Percentiles rank a stretch among this genome's conserved stretches.
These are phyloP conservation scores for Crithidia brevicula DNA, from an alignment of 208 protist species.

Conservation along the genomic window DNA sequence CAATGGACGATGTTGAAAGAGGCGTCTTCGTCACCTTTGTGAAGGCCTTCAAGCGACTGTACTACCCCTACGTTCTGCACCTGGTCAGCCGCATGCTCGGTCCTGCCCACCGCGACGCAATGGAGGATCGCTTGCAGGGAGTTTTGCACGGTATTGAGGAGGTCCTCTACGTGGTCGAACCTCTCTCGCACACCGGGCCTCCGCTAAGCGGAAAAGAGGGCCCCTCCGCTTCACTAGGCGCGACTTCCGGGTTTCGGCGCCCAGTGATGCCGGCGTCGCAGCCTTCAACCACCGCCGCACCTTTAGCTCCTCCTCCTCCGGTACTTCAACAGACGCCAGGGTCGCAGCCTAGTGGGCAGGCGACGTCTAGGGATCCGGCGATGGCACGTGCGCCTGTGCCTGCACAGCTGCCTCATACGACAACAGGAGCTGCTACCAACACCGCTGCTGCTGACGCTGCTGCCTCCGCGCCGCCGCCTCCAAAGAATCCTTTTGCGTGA, in stretches of 20 bases:
- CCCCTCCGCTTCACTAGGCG: too few species aligned
- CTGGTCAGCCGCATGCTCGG: constrained; percentile 54
- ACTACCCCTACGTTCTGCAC: constrained; percentile 64
- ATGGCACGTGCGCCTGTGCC: too few species aligned
- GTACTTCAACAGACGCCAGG: too few species aligned
- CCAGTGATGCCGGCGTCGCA: too few species aligned
- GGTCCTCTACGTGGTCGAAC: constrained; percentile 18
- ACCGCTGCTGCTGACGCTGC: neutral
- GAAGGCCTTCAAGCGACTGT: constrained; percentile 60
- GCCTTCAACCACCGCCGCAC: too few species aligned
- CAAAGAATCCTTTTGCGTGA: neutral
- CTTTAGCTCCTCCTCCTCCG: too few species aligned
- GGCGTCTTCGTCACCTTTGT: constrained; percentile 56
- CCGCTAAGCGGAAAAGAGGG: too few species aligned
- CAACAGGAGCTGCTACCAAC: neutral
- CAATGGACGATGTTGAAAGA: constrained; percentile 60
- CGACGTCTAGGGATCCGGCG: too few species aligned
- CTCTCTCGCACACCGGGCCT: constrained; percentile 14
- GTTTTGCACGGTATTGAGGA: constrained; percentile 30
- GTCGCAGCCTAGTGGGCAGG: too few species aligned
- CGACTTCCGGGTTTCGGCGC: too few species aligned
- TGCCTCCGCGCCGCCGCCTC: neutral
- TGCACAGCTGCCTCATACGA: too few species aligned
- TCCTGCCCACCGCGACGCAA: constrained; percentile 52
- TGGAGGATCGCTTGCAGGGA: constrained; percentile 36